Evolutionary conservation across 768 basidiomycete genomes (phyloP).

Genomic region (Gloeopeniophorella convolvens): DNA sequence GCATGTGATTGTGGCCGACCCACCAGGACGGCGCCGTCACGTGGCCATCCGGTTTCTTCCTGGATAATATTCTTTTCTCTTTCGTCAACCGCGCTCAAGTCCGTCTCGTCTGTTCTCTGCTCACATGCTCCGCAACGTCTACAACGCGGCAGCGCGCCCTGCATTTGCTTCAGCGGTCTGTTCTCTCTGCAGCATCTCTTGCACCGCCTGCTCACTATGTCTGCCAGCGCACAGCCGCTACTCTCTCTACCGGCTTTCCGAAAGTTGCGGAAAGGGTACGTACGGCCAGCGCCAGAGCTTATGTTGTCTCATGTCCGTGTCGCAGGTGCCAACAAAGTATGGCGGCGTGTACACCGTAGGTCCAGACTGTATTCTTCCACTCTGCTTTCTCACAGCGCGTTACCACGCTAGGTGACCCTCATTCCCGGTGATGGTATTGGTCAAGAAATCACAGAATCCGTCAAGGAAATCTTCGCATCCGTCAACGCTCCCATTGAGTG

Average conservation of each 20-base stretch:
- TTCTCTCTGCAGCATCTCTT: conserved; percentile 14
- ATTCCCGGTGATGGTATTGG: conserved; percentile 99
- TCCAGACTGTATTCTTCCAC: conserved; percentile 12
- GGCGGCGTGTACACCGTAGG: conserved; percentile 88
- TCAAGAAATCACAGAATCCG: conserved; percentile 93
- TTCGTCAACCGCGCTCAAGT: too few relatives aligned
- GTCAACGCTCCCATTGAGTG: conserved; percentile 98
- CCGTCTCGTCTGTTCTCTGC: too few relatives aligned
- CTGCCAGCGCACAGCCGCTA: conserved; percentile 61
- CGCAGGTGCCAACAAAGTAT: conserved; percentile 81
- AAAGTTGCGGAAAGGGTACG: conserved; percentile 64
- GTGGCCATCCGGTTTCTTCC: too few relatives aligned
- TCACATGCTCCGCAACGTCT: conserved; percentile 63
- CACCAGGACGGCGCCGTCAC: too few relatives aligned
- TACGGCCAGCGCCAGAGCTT: conserved; percentile 17
- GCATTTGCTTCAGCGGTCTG: conserved; percentile 46
- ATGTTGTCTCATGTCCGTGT: conserved; percentile 12
- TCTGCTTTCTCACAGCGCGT: conserved; percentile 21
- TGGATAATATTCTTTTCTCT: too few relatives aligned
- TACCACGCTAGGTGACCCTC: conserved; percentile 69
- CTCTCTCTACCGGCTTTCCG: conserved; percentile 73
- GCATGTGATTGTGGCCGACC: too few relatives aligned
- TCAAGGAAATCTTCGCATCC: conserved; percentile 97
- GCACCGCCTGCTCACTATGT: conserved; percentile 15
- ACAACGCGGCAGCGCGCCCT: conserved; percentile 52